These are phyloP conservation scores for Ormosia emarginata DNA, from an alignment of 306 rosid species.

Conservation along the genomic window DNA sequence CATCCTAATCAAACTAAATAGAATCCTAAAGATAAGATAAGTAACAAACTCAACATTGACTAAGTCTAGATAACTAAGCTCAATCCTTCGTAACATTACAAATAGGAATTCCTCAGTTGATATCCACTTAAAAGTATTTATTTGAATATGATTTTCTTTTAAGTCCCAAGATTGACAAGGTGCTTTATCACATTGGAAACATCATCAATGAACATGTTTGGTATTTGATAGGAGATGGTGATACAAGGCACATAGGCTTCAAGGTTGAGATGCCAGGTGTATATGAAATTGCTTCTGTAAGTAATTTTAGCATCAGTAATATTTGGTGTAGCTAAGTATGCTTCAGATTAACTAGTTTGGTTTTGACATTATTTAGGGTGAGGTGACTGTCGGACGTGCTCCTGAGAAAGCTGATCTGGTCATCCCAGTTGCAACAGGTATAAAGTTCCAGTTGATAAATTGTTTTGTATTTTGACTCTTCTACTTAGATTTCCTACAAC, in stretches of 20 bases:
- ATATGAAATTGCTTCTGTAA: slow-evolving; percentile 81
- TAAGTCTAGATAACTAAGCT: not conserved
- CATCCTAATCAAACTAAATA: no score
- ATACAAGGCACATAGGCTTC: slow-evolving; percentile 74
- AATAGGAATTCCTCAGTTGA: not conserved
- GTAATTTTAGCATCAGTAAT: slow-evolving; percentile 27
- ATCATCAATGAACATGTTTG: not conserved
- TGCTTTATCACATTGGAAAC: slow-evolving; percentile 10
- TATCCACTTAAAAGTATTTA: not conserved
- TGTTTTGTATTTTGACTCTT: not conserved
- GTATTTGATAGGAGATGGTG: slow-evolving; percentile 74
- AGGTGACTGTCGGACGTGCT: slow-evolving; percentile 80
- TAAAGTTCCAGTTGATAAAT: not conserved
- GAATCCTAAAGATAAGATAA: no score
- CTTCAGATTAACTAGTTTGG: slow-evolving; percentile 19
- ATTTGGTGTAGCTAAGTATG: slow-evolving; percentile 2
- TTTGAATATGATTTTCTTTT: not conserved
- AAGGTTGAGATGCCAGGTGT: slow-evolving; percentile 75
- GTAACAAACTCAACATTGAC: no score
- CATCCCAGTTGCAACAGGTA: slow-evolving; percentile 94
- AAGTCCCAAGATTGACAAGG: not conserved
- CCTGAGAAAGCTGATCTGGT: slow-evolving; percentile 85
- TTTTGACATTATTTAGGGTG: slow-evolving; percentile 41
- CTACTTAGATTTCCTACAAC: not conserved
- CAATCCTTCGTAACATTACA: not conserved